phyloP scores from a whole-genome alignment of 2,329 filamentous ascomycete genomes.

The Colletotrichum phormii region DNA sequence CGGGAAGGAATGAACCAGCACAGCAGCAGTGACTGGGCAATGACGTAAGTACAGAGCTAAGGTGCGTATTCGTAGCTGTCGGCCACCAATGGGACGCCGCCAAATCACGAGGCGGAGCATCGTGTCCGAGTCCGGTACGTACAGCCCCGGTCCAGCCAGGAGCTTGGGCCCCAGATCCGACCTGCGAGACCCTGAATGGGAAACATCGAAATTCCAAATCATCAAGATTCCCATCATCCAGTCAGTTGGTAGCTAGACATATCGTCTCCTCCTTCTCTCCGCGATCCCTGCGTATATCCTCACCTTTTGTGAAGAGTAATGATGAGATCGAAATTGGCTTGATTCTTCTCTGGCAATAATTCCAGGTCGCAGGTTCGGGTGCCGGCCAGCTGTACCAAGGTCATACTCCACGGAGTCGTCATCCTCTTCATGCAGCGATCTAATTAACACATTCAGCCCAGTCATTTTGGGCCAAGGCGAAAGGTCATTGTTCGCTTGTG shows the following conservation, averaged over 20 bases:
- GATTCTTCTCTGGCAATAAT: not conserved
- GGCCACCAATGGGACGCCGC: not conserved
- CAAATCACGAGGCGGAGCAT: not conserved
- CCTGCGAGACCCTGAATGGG: not conserved
- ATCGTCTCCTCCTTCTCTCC: not conserved
- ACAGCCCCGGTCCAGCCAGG: not conserved
- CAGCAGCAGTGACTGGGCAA: conserved; percentile 5
- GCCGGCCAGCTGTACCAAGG: too few species aligned
- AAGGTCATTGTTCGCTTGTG: not conserved
- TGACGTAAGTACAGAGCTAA: conserved; percentile 13
- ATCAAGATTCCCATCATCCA: not conserved
- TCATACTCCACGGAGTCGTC: not conserved
- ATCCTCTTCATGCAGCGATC: not conserved
- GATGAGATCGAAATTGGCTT: too few species aligned
- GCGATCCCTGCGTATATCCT: not conserved
- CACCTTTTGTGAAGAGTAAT: too few species aligned
- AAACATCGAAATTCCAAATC: not conserved
- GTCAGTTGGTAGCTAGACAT: not conserved
- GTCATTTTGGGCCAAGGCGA: not conserved
- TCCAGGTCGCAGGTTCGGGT: not conserved
- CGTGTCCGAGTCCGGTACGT: not conserved
- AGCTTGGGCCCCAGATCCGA: not conserved
- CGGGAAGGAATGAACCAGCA: conserved; percentile 3
- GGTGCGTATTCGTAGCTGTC: fast-evolving
- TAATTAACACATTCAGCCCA: not conserved